A percentile compares a stretch with the other conserved stretches of the same genome.
Conservation (phyloP, 306 rosid genomes). For the Corylus americana region DNA sequence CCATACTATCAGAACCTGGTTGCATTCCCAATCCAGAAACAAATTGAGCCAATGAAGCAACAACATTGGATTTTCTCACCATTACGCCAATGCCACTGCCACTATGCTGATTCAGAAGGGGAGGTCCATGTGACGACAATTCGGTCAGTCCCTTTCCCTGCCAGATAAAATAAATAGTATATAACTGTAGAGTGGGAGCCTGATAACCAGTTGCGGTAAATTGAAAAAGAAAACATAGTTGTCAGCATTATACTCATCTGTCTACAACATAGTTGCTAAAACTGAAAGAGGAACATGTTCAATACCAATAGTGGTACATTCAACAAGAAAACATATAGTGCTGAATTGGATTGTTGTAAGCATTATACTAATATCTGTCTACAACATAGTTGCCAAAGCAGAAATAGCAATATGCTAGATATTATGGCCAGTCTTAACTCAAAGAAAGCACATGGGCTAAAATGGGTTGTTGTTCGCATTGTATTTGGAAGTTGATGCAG, state of each 20-base stretch:
- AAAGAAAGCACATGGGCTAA: not conserved
- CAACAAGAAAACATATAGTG: not conserved
- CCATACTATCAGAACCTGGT: slow-evolving; percentile 35
- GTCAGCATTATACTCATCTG: too few relatives aligned
- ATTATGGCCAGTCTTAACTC: slow-evolving; percentile 1
- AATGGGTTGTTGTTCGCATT: not conserved
- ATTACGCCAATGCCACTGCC: slow-evolving; percentile 76
- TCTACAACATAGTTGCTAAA: too few relatives aligned
- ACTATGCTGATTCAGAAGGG: slow-evolving; percentile 60
- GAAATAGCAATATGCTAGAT: slow-evolving; percentile 1
- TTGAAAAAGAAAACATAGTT: not conserved
- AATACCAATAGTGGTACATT: slow-evolving; percentile 5
- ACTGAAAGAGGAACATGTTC: too few relatives aligned
- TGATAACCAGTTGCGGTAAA: slow-evolving; percentile 9
- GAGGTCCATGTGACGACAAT: slow-evolving; percentile 70
- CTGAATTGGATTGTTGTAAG: not conserved
- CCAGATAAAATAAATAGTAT: slow-evolving; percentile 21
- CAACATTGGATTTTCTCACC: slow-evolving; percentile 66
- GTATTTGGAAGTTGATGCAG: not conserved
- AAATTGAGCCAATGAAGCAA: slow-evolving; percentile 83
- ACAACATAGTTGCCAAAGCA: not conserved
- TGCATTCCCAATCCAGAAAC: slow-evolving; percentile 48
- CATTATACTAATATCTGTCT: not conserved
- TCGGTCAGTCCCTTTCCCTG: slow-evolving; percentile 75
- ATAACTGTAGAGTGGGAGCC: not conserved